These are phyloP conservation scores for Canavalia ensiformis DNA, from an alignment of 306 rosid genomes.

Conservation along the genomic window DNA sequence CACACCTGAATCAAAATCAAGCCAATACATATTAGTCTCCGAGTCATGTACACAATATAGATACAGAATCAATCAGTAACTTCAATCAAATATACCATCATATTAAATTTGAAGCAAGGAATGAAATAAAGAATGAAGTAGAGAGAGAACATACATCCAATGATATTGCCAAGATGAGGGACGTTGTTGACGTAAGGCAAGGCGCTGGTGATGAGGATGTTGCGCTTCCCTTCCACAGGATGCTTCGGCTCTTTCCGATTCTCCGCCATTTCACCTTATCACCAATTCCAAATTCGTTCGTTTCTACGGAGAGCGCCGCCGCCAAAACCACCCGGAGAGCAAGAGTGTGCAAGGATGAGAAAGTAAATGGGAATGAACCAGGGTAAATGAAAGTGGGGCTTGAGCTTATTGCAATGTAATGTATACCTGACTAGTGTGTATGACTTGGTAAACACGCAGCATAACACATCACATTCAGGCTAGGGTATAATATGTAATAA, in stretches of 20 bases:
- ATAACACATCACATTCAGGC: too few species aligned
- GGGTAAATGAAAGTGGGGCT: background rate
- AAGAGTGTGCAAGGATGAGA: background rate
- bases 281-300: background rate
- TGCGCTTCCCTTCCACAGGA: constrained; percentile 83
- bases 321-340: background rate
- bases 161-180: constrained; percentile 96
- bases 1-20: constrained; percentile 61
- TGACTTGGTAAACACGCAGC: too few species aligned
- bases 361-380: too few species aligned
- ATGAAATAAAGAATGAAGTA: background rate
- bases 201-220: constrained; percentile 95
- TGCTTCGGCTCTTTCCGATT: constrained; percentile 57
- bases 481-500: too few species aligned
- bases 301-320: background rate
- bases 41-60: background rate
- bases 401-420: too few species aligned
- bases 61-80: background rate
- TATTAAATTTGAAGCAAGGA: background rate
- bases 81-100: background rate
- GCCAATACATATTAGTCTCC: background rate
- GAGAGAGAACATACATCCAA: constrained; percentile 61
- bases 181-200: constrained; percentile 97
- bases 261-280: constrained; percentile 28
- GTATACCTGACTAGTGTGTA: too few species aligned